Conservation (phyloP, 768 basidiomycete species). For the Sistotremastrum niveocremeum region DNA sequence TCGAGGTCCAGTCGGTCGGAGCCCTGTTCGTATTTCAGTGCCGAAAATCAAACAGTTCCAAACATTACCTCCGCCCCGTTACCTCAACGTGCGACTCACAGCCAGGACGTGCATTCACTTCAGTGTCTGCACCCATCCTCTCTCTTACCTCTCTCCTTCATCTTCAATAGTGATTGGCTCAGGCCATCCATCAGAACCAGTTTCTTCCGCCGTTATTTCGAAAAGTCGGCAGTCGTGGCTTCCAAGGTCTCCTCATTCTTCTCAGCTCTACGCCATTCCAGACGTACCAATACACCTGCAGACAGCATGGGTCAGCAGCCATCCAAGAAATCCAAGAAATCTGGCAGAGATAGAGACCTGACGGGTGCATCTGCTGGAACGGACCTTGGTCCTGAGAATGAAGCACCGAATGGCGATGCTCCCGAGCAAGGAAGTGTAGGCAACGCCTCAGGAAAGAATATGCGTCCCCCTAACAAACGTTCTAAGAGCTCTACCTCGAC, state of each 20-base stretch:
- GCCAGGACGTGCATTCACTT: too few species aligned
- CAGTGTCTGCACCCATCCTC: too few species aligned
- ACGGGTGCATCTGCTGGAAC: constrained; percentile 29
- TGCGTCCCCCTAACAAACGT: too few species aligned
- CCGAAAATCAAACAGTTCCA: too few species aligned
- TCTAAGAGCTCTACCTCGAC: constrained; percentile 26
- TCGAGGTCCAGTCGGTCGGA: too few species aligned
- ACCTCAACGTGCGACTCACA: too few species aligned
- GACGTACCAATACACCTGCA: too few species aligned
- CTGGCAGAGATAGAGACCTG: constrained; percentile 49
- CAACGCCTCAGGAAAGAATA: constrained; percentile 26
- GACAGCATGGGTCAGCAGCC: constrained; percentile 63
- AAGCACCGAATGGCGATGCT: constrained; percentile 20
- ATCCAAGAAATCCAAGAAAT: constrained; percentile 70
- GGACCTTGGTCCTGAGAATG: constrained; percentile 22
- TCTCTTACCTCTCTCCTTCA: too few species aligned
- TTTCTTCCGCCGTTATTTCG: not conserved
- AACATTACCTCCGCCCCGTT: too few species aligned
- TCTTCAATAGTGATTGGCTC: too few species aligned
- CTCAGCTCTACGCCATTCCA: not conserved
- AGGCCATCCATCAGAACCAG: too few species aligned
- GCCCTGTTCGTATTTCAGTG: too few species aligned
- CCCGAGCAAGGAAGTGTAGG: constrained; percentile 19
- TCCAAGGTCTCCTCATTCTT: not conserved
- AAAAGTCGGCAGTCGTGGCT: constrained; percentile 4